phyloP scores from a whole-genome alignment of 495 filamentous ascomycete species.

The Lineolata rhizophorae region DNA sequence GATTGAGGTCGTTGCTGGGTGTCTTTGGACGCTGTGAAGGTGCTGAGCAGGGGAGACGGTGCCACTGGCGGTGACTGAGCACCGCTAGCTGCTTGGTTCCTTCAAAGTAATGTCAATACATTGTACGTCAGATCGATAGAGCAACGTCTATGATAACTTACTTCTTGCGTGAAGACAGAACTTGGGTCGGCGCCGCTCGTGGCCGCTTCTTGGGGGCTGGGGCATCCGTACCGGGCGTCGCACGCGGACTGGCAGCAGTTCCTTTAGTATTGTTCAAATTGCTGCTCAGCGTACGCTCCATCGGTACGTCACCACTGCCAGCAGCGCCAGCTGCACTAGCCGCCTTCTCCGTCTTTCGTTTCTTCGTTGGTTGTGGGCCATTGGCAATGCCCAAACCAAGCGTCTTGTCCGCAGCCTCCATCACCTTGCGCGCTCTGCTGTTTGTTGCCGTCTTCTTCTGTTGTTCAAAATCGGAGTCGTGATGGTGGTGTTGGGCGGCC shows the following conservation, averaged over 20 bases:
- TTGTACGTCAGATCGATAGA: no score
- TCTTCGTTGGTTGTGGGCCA: no score
- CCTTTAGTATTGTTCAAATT: slow-evolving; percentile 27
- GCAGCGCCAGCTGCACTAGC: no score
- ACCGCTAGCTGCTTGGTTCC: slow-evolving; percentile 22
- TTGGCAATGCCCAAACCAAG: slow-evolving; percentile 17
- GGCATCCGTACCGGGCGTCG: no score
- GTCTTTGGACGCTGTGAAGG: slow-evolving; percentile 29
- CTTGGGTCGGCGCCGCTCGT: no score
- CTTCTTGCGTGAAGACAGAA: no score
- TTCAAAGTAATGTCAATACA: no score
- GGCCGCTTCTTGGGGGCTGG: no score
- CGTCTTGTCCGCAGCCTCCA: slow-evolving; percentile 22
- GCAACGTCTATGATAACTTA: no score
- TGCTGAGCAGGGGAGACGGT: slow-evolving; percentile 47
- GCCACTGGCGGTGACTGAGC: slow-evolving; percentile 45
- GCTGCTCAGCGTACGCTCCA: slow-evolving; percentile 51
- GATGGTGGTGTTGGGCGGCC: slow-evolving; percentile 38
- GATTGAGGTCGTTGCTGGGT: slow-evolving; percentile 24
- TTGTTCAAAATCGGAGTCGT: slow-evolving; percentile 65
- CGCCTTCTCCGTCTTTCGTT: no score
- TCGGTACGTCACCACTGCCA: no score
- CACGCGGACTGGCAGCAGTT: slow-evolving; percentile 35
- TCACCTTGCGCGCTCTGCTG: slow-evolving; percentile 40
- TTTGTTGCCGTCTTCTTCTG: slow-evolving; percentile 35